These are phyloP conservation scores for Saitozyma podzolica DNA, from an alignment of 768 basidiomycete species.

Conservation along the genomic window DNA sequence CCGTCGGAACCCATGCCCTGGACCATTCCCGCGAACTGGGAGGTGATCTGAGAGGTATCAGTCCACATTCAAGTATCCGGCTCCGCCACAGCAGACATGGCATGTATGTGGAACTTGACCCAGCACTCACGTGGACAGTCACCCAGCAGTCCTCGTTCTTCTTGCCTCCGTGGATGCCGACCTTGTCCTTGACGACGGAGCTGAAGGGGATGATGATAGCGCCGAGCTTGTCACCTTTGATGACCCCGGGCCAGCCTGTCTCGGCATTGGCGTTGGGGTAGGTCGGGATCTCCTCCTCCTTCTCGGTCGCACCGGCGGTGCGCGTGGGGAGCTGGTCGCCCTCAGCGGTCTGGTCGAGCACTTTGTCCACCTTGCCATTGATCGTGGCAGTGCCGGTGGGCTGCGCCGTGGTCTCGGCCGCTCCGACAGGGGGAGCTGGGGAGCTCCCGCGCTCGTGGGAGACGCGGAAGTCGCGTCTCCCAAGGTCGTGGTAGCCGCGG, in stretches of 20 bases:
- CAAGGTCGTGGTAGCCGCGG: constrained; percentile 10
- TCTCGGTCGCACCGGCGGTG: constrained; percentile 20
- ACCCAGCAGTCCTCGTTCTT: constrained; percentile 34
- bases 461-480: background rate
- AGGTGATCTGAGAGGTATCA: constrained; percentile 23
- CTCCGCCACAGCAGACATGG: too few relatives aligned
- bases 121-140: constrained; percentile 24
- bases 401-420: background rate
- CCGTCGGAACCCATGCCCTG: constrained; percentile 17
- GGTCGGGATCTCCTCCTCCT: constrained; percentile 12
- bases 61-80: background rate
- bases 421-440: background rate
- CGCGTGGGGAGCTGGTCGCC: constrained; percentile 32
- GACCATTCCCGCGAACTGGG: constrained; percentile 23
- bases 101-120: background rate
- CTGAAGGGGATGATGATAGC: constrained; percentile 25
- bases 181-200: constrained; percentile 30
- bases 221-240: constrained; percentile 31
- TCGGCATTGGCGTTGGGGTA: constrained; percentile 34
- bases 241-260: constrained; percentile 33
- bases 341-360: constrained; percentile 35
- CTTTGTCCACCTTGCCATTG: constrained; percentile 17
- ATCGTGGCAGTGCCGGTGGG: constrained; percentile 5
- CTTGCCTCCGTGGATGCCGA: constrained; percentile 31
- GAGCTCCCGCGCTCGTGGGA: background rate